Evolutionary conservation across 176 grass and related monocot species (phyloP).

Genomic region (Canna indica): DNA sequence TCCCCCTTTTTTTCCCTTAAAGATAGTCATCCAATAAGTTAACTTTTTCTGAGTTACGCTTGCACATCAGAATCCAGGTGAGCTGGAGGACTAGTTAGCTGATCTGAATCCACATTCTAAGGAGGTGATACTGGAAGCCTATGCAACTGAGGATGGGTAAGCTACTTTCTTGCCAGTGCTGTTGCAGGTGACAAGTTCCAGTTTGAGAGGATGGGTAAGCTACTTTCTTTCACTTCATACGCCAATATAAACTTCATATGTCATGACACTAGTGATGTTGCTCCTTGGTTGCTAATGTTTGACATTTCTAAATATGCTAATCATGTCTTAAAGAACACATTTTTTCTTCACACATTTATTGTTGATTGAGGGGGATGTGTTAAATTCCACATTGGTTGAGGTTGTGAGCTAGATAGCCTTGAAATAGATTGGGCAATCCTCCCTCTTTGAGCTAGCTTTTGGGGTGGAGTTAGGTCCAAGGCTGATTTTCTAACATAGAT

Average conservation of each 20-base stretch:
- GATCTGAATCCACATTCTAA: conserved; percentile 83
- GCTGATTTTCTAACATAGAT: no score
- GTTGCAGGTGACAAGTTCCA: conserved; percentile 78
- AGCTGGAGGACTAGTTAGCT: conserved; percentile 74
- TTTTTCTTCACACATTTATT: background rate
- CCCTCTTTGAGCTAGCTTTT: no score
- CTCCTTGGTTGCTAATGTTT: no score
- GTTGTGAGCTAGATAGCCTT: no score
- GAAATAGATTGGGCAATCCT: no score
- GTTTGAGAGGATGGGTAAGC: conserved; percentile 87
- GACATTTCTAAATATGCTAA: no score
- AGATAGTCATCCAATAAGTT: no score
- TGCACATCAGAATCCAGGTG: conserved; percentile 59
- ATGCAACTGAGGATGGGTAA: no score
- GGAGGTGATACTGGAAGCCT: conserved; percentile 71
- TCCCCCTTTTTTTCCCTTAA: no score
- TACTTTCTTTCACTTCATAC: background rate
- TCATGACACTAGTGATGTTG: no score
- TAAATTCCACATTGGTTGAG: no score
- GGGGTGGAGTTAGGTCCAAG: no score
- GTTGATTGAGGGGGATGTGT: background rate
- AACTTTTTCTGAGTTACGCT: conserved; percentile 5
- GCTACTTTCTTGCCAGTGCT: conserved; percentile 45
- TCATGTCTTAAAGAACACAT: background rate
- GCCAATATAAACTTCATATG: background rate